A percentile compares a stretch with the other conserved stretches of the same genome.
Evolutionary conservation across 352 stramenopile genomes (phyloP).

Genomic region (Poterioochromonas sp.): DNA sequence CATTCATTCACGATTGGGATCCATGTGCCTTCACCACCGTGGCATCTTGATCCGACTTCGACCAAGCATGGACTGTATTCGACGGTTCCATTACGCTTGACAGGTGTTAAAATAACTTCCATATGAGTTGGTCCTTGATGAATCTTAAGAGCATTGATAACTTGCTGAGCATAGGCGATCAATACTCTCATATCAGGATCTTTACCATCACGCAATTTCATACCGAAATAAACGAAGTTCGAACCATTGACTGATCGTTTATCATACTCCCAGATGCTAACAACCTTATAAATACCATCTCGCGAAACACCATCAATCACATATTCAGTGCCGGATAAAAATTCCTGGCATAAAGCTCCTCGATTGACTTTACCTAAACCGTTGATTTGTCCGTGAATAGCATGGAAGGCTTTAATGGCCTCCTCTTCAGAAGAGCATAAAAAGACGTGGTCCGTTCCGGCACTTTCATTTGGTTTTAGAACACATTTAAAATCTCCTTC

Average conservation of each 20-base stretch:
- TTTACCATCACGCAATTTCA: constrained; percentile 42
- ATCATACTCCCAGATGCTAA: constrained; percentile 86
- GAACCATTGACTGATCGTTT: constrained; percentile 71
- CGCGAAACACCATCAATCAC: constrained; percentile 74
- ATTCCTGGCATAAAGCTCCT: constrained; percentile 71
- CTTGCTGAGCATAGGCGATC: constrained; percentile 42
- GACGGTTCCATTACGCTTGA: background rate
- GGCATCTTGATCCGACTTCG: constrained; percentile 77
- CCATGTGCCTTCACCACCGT: constrained; percentile 76
- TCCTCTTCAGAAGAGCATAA: constrained; percentile 75
- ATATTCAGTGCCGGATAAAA: constrained; percentile 72
- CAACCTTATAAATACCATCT: constrained; percentile 72
- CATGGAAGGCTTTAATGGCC: constrained; percentile 71
- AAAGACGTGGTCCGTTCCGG: constrained; percentile 79
- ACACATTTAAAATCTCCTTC: constrained; percentile 72
- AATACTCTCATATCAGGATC: constrained; percentile 10
- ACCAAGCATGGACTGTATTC: constrained; percentile 64
- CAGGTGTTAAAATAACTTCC: constrained; percentile 44
- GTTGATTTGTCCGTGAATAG: constrained; percentile 74
- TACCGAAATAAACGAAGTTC: constrained; percentile 50
- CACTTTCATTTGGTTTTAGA: constrained; percentile 82
- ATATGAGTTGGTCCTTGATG: constrained; percentile 49
- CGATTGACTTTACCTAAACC: constrained; percentile 69
- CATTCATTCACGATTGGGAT: constrained; percentile 56
- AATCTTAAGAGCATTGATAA: constrained; percentile 50